Evolutionary conservation across 805 yeast genomes (phyloP).

Genomic region (Candida hispaniensis): DNA sequence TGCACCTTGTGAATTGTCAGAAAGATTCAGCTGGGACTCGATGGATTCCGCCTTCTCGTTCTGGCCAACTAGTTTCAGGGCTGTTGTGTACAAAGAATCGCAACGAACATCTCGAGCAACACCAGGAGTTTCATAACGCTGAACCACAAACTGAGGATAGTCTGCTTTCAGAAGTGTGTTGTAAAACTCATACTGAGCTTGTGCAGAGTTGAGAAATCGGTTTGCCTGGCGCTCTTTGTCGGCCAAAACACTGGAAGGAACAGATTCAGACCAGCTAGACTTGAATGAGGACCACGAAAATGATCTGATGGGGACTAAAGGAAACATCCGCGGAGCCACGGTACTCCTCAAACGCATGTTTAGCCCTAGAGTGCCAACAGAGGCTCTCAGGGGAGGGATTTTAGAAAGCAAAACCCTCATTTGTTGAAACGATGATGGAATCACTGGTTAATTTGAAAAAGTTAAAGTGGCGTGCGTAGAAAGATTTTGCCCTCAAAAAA

Average conservation of each 20-base stretch:
- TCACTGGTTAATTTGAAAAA: too few relatives aligned
- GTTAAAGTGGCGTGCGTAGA: too few relatives aligned
- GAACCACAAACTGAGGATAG: constrained; percentile 94
- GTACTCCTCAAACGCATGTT: too few relatives aligned
- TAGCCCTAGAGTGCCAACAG: too few relatives aligned
- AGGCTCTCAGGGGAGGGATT: too few relatives aligned
- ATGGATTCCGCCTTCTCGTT: constrained; percentile 65
- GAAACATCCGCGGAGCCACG: too few relatives aligned
- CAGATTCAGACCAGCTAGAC: constrained; percentile 13
- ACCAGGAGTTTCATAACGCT: constrained; percentile 90
- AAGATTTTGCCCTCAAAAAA: too few relatives aligned
- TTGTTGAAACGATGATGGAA: too few relatives aligned
- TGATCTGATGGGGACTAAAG: neutral
- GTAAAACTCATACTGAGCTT: constrained; percentile 75
- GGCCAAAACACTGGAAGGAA: constrained; percentile 32
- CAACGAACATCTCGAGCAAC: constrained; percentile 76
- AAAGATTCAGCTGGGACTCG: constrained; percentile 2
- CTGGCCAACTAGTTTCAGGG: constrained; percentile 68
- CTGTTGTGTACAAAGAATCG: constrained; percentile 66
- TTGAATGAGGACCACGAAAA: constrained; percentile 10
- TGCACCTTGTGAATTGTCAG: constrained; percentile 11
- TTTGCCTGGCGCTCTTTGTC: constrained; percentile 81
- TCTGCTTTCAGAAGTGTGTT: constrained; percentile 59
- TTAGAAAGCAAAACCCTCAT: too few relatives aligned
- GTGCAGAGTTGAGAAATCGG: constrained; percentile 53